Evolutionary conservation across 2,329 filamentous ascomycete genomes (phyloP).

Genomic region (Pseudopyrenochaeta lycopersici): DNA sequence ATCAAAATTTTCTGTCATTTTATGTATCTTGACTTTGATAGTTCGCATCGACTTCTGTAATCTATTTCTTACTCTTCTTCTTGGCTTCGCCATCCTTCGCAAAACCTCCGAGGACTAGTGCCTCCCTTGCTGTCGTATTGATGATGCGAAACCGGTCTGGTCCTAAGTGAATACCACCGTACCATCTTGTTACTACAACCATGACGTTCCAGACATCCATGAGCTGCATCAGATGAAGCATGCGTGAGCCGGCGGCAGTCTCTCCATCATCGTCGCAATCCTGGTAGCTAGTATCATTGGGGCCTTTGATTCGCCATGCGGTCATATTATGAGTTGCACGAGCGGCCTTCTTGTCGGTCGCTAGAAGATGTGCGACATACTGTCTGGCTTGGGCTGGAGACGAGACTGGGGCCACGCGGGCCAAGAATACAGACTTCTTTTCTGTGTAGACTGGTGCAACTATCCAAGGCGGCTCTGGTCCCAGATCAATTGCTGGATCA

Average conservation of each 20-base stretch:
- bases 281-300: constrained; percentile 70
- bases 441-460: constrained; percentile 78
- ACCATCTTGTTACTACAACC: constrained; percentile 95
- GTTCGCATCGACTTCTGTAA: not conserved
- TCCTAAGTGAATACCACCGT: constrained; percentile 88
- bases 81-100: constrained; percentile 50
- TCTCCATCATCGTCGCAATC: constrained; percentile 98
- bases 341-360: constrained; percentile 84
- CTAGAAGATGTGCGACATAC: constrained; percentile 78
- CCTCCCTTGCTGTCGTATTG: constrained; percentile 85
- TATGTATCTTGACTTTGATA: too few species aligned
- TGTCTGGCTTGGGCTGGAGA: constrained; percentile 75
- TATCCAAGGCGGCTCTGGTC: constrained; percentile 70
- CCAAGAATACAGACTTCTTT: constrained; percentile 88
- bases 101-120: constrained; percentile 79
- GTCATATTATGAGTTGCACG: constrained; percentile 94
- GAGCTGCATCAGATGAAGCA: constrained; percentile 90
- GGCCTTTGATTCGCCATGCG: constrained; percentile 82
- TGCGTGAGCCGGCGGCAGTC: constrained; percentile 83
- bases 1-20: too few species aligned
- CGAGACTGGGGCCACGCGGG: constrained; percentile 74
- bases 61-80: constrained; percentile 46
- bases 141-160: constrained; percentile 91
- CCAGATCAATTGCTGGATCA: constrained; percentile 30
- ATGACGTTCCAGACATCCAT: constrained; percentile 95